phyloP scores from a whole-genome alignment of 257 asterid species.

The Solanum bukasovii region DNA sequence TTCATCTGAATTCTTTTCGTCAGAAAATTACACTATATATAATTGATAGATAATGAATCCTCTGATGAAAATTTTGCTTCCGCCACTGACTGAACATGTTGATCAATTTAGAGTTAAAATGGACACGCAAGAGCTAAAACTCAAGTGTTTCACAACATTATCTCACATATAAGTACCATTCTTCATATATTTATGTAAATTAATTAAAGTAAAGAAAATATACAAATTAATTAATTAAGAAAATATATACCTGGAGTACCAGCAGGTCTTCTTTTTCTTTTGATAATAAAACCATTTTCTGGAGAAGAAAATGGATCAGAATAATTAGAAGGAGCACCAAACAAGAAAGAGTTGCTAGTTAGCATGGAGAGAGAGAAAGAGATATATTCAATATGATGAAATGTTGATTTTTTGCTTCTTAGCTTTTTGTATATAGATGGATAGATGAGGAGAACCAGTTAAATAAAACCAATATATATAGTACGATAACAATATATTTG shows the following conservation, averaged over 20 bases:
- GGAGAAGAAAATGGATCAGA: constrained; percentile 11
- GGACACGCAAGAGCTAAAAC: background rate
- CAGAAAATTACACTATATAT: background rate
- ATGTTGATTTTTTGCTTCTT: background rate
- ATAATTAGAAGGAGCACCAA: constrained; percentile 13
- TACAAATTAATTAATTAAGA: background rate
- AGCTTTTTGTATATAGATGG: background rate
- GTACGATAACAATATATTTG: background rate
- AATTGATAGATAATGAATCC: background rate
- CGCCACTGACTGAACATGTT: background rate
- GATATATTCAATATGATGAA: background rate
- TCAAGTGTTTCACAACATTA: background rate
- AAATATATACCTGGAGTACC: constrained; percentile 30
- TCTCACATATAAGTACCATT: too few relatives aligned
- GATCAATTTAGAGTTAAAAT: background rate
- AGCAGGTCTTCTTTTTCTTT: constrained; percentile 32
- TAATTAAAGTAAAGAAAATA: background rate
- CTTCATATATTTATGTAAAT: background rate
- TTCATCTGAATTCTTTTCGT: background rate
- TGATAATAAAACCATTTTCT: constrained; percentile 12
- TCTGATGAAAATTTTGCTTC: background rate
- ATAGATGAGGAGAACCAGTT: background rate
- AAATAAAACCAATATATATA: background rate
- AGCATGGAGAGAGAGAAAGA: constrained; percentile 10
- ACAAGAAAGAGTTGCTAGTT: constrained; percentile 18